Percentiles rank a stretch among this genome's conserved stretches.
phyloP scores from a whole-genome alignment of 192 early-diverging fungal species.

The Linderina pennispora region DNA sequence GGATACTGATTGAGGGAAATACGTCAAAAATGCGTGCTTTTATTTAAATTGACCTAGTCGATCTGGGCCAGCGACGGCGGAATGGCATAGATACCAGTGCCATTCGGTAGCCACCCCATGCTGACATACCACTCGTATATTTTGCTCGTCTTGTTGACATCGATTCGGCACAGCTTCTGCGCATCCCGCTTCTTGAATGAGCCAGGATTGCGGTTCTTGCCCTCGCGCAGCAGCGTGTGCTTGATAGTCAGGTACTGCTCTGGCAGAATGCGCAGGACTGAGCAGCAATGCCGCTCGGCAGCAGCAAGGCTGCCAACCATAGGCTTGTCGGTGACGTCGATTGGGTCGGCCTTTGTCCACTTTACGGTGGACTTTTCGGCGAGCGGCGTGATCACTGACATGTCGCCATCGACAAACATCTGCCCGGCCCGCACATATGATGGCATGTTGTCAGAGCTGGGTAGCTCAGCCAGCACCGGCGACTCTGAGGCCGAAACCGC shows the following conservation, averaged over 20 bases:
- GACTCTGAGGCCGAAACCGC: too few relatives aligned
- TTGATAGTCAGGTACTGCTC: conserved; percentile 82
- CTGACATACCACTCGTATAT: conserved; percentile 84
- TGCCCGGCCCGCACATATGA: conserved; percentile 35
- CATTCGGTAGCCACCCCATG: conserved; percentile 71
- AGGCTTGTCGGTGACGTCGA: conserved; percentile 27
- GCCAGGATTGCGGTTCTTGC: conserved; percentile 14
- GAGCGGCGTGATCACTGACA: conserved; percentile 24
- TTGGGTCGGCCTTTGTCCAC: conserved; percentile 46
- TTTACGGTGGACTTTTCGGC: conserved; percentile 28
- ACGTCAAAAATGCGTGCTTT: too few relatives aligned
- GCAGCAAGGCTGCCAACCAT: conserved; percentile 32
- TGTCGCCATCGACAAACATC: conserved; percentile 12
- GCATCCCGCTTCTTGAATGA: conserved; percentile 86
- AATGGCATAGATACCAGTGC: conserved; percentile 25
- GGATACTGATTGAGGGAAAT: too few relatives aligned
- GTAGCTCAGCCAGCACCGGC: not conserved
- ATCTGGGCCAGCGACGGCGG: not conserved
- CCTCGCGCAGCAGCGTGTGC: conserved; percentile 62
- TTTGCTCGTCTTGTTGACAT: conserved; percentile 90
- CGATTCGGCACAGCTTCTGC: conserved; percentile 82
- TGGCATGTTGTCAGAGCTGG: conserved; percentile 20
- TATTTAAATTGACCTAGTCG: too few relatives aligned
- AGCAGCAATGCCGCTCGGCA: conserved; percentile 67
- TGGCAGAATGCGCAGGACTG: conserved; percentile 74